phyloP scores from a whole-genome alignment of 306 rosid genomes.

The Cyclanthera cordifolia region DNA sequence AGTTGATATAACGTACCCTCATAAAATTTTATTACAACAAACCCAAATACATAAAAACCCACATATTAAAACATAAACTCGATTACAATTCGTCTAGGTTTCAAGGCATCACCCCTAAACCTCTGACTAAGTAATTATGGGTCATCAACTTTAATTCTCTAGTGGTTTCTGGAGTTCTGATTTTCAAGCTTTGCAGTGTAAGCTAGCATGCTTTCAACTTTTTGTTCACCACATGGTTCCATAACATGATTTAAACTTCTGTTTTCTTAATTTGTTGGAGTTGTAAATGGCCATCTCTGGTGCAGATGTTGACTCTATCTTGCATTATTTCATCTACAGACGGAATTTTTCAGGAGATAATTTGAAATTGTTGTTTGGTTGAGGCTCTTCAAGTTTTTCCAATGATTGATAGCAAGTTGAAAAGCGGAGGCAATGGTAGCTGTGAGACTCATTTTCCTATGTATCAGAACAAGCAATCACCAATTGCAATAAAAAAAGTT shows the following conservation, averaged over 20 bases:
- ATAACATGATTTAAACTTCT: not conserved
- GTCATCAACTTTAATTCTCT: too few relatives aligned
- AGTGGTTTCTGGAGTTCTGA: too few relatives aligned
- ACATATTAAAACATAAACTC: too few relatives aligned
- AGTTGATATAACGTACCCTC: too few relatives aligned
- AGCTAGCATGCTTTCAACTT: too few relatives aligned
- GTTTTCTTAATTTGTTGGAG: not conserved
- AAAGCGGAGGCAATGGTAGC: not conserved
- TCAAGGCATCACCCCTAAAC: too few relatives aligned
- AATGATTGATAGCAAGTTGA: slow-evolving; percentile 18
- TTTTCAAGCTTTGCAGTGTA: too few relatives aligned
- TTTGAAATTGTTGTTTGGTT: not conserved
- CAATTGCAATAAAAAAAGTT: slow-evolving; percentile 22
- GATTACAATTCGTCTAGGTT: too few relatives aligned
- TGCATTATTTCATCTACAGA: not conserved
- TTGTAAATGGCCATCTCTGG: not conserved
- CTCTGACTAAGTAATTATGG: too few relatives aligned
- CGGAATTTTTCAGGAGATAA: slow-evolving; percentile 6
- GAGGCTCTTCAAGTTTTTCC: slow-evolving; percentile 3
- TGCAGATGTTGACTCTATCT: not conserved
- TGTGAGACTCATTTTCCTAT: slow-evolving; percentile 17
- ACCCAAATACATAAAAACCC: too few relatives aligned
- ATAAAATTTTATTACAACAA: too few relatives aligned
- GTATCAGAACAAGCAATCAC: slow-evolving; percentile 20
- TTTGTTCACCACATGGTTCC: too few relatives aligned